phyloP scores from a whole-genome alignment of 2,329 filamentous ascomycete species.

The Calycina herbarum region DNA sequence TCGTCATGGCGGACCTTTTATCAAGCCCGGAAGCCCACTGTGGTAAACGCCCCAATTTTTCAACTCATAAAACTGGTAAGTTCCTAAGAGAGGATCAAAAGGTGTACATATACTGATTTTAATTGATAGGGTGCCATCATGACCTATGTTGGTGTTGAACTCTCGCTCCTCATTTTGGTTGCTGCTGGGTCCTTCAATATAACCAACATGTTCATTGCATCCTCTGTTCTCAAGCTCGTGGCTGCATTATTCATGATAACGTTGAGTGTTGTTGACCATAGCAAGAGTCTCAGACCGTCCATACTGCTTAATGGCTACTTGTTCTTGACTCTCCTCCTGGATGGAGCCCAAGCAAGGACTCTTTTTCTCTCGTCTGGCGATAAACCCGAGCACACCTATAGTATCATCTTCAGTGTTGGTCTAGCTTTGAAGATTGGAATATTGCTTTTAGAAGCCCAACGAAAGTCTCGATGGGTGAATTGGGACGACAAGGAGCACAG shows the following conservation, averaged over 20 bases:
- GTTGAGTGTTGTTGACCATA: constrained; percentile 21
- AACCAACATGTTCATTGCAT: background rate
- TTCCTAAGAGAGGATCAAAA: background rate
- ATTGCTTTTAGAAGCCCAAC: constrained; percentile 22
- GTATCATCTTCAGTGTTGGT: constrained; percentile 15
- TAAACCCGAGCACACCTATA: constrained; percentile 4
- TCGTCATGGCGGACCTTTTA: constrained; percentile 36
- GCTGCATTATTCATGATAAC: constrained; percentile 6
- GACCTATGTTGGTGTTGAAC: background rate
- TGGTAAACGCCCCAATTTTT: constrained; percentile 36
- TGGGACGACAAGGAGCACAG: constrained; percentile 14
- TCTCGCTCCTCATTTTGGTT: constrained; percentile 11
- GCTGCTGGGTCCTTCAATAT: constrained; percentile 24
- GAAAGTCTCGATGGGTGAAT: constrained; percentile 21
- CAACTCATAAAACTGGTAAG: constrained; percentile 36
- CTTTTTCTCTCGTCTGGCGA: constrained; percentile 17
- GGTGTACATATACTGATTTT: background rate
- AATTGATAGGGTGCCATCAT: background rate
- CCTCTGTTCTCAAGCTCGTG: constrained; percentile 5
- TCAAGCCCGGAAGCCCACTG: constrained; percentile 35
- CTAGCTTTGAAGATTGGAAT: constrained; percentile 20
- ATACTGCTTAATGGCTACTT: constrained; percentile 19
- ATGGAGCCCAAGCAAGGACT: constrained; percentile 18
- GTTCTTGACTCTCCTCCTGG: constrained; percentile 15
- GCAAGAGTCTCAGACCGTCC: constrained; percentile 18